Conservation (phyloP, 192 early-diverging fungal genomes). For the Rhizophagus prolifer region DNA sequence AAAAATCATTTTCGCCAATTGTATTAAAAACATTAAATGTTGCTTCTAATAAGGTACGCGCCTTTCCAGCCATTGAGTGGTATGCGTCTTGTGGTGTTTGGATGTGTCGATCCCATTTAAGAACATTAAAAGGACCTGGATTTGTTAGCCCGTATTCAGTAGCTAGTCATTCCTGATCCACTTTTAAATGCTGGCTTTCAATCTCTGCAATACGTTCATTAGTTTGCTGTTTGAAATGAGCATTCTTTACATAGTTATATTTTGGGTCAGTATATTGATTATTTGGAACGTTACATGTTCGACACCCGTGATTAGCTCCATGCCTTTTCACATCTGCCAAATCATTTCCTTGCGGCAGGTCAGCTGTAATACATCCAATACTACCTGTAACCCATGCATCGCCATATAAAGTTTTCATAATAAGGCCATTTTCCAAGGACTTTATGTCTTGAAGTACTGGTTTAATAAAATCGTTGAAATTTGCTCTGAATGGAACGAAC, state of each 20-base stretch:
- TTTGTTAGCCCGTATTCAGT: background rate
- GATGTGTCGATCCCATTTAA: background rate
- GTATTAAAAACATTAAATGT: background rate
- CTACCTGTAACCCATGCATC: background rate
- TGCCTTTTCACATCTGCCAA: too few species aligned
- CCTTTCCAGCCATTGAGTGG: conserved; percentile 29
- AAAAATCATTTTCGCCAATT: background rate
- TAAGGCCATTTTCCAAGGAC: background rate
- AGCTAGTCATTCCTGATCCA: too few species aligned
- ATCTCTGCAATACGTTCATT: background rate
- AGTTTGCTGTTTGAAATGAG: background rate
- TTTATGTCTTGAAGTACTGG: background rate
- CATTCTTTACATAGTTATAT: conserved; percentile 1
- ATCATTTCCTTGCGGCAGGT: too few species aligned
- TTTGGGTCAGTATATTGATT: background rate
- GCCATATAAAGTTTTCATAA: background rate
- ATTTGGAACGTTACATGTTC: background rate
- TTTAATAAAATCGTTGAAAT: background rate
- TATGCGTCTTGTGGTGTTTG: background rate
- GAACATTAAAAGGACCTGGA: background rate
- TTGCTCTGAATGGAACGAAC: background rate
- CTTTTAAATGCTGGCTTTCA: background rate
- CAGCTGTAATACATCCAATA: background rate
- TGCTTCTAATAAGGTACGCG: background rate
- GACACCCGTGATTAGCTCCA: background rate